A percentile compares a stretch with the other conserved stretches of the same genome.
Evolutionary conservation across 345 rosid genomes (phyloP).

Genomic region (Kandelia obovata): DNA sequence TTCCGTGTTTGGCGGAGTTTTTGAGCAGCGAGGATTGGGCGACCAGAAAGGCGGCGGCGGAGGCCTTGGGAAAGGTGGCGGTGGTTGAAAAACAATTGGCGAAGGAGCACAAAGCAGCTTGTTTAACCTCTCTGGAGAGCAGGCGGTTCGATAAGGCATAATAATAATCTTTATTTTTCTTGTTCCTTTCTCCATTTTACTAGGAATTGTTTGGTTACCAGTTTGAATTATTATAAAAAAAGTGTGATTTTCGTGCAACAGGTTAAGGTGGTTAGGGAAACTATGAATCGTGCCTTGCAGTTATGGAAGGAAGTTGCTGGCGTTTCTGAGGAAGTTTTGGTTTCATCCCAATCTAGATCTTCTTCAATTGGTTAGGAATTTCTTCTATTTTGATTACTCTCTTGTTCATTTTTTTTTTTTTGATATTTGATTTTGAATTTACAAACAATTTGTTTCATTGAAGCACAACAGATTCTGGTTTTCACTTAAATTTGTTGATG

Average conservation of each 20-base stretch:
- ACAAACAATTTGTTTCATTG: background rate
- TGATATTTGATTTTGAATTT: background rate
- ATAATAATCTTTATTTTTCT: background rate
- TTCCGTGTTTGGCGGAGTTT: conserved; percentile 57
- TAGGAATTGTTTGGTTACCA: background rate
- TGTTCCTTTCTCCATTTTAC: background rate
- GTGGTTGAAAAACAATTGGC: conserved; percentile 55
- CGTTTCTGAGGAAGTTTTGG: conserved; percentile 40
- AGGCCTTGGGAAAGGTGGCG: conserved; percentile 70
- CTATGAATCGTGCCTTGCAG: conserved; percentile 69
- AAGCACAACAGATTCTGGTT: background rate
- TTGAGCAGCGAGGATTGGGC: conserved; percentile 79
- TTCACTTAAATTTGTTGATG: background rate
- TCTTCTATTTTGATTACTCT: background rate
- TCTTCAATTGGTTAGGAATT: conserved; percentile 37
- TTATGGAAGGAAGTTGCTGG: conserved; percentile 69
- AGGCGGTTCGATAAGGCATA: conserved; percentile 85
- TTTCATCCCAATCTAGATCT: conserved; percentile 40
- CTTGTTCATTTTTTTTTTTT: background rate
- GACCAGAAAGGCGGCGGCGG: conserved; percentile 86
- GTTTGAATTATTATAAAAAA: too few species aligned
- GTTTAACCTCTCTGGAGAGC: conserved; percentile 48
- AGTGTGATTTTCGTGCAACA: conserved; percentile 19
- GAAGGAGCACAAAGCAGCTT: conserved; percentile 42
- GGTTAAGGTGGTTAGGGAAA: conserved; percentile 88